These are phyloP conservation scores for Beauveria caledonica DNA, from an alignment of 2,329 filamentous ascomycete genomes.

Conservation along the genomic window DNA sequence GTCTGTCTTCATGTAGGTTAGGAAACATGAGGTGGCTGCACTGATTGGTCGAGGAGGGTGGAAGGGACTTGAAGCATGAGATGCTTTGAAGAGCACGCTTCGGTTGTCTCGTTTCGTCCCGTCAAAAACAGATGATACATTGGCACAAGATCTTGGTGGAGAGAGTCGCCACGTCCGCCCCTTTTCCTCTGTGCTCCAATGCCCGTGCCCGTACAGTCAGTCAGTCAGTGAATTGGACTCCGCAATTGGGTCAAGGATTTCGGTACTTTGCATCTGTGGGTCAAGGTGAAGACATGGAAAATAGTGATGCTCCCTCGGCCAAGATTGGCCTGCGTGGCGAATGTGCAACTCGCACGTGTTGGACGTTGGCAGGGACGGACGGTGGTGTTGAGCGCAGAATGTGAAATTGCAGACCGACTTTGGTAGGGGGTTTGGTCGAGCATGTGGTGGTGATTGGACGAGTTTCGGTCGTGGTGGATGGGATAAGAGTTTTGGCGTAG, in stretches of 20 bases:
- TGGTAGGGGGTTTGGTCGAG: neutral
- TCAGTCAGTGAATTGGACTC: no score
- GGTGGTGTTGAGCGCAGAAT: neutral
- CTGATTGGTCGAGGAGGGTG: neutral
- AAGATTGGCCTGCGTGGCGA: neutral
- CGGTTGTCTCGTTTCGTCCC: neutral
- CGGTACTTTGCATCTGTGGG: neutral
- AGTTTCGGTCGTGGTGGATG: neutral
- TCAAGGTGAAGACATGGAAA: neutral
- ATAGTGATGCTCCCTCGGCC: neutral
- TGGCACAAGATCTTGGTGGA: slow-evolving; percentile 3
- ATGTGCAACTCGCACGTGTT: neutral
- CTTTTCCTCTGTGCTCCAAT: neutral
- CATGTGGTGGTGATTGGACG: slow-evolving; percentile 2
- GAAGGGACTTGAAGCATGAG: neutral
- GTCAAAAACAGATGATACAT: neutral
- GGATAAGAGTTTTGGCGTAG: neutral
- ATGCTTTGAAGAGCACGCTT: neutral
- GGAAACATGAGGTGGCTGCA: neutral
- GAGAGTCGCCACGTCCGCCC: neutral
- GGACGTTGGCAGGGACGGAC: neutral
- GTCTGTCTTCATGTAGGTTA: no score
- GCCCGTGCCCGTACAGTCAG: no score
- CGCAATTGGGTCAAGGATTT: neutral
- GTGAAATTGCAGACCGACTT: slow-evolving; percentile 4